Evolutionary conservation across 2,329 filamentous ascomycete species (phyloP), one percentile per base, ranked within the genome.

Genomic region (Talaromyces verruculosus): DNA sequence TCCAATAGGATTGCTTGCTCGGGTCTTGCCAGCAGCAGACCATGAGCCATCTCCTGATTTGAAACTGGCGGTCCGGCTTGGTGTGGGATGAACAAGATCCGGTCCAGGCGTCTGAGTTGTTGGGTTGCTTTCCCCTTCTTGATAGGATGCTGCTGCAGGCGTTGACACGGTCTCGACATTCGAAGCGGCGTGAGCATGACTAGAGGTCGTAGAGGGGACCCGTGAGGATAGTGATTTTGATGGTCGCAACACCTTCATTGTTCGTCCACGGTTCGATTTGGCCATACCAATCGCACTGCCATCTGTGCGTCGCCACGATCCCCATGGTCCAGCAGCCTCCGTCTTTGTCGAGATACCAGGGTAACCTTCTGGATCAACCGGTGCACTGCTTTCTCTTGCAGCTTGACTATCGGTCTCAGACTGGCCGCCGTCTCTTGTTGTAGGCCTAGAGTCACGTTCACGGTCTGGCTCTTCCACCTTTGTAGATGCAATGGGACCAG

Each of bases 211-310:
- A 8, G 60, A 63, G 6, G 60, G 60, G 30, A 57, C 64, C 13
- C 73, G 59, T 5, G 67, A 77, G 13, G 83, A 82, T 2, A 80
- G 69, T 1, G 80, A 83, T 75, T 92, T 95, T 65, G 84, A 85
- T 1, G 94, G 89, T 73, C 93, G 92, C 62, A 98, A 83, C 1
- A 97, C 90, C 81, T 97, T 98, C 90, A 98, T 98, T 61, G 88
- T 89, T 60, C 84, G 80, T 19, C 81, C 79, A 58, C 88, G 83
- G 74, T 87, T 79, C 69, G 89, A 83, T 71, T 89, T 89, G 30
- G 88, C 88, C 28, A 78, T 76, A 71, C 87, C 89, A 15, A 80
- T 72, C 4, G 71, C 65, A 59, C 65, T 74, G 5, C 71, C 57
- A 17, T 77, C 74, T 19, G 69, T 59, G 53, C 79, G 88, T 51